These are phyloP conservation scores for Termitomyces sp. DNA, from an alignment of 768 basidiomycete species.

Conservation along the genomic window DNA sequence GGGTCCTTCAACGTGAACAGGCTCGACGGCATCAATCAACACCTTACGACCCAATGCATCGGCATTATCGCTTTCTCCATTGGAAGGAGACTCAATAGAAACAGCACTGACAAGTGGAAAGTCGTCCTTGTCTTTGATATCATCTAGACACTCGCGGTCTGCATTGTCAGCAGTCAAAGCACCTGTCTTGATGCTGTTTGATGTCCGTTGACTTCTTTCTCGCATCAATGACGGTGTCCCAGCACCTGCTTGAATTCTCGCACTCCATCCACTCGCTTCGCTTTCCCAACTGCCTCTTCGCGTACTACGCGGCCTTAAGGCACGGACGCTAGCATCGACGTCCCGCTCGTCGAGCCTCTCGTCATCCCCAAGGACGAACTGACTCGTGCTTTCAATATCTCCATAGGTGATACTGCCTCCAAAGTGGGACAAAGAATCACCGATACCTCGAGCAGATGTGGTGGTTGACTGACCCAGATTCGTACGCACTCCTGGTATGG, in stretches of 20 bases:
- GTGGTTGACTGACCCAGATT: conserved; percentile 39
- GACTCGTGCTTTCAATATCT: conserved; percentile 65
- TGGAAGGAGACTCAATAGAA: conserved; percentile 3
- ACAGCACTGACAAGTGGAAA: conserved; percentile 1
- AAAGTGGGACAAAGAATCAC: conserved; percentile 68
- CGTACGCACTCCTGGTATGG: conserved; percentile 50
- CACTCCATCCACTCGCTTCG: conserved; percentile 85
- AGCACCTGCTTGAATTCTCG: conserved; percentile 46
- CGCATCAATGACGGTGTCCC: conserved; percentile 40
- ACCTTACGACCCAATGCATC: conserved; percentile 5
- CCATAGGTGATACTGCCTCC: conserved; percentile 52
- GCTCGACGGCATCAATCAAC: conserved; percentile 11
- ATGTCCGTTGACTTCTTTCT: conserved; percentile 57
- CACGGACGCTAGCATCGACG: conserved; percentile 82
- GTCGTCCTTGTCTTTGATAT: conserved; percentile 19
- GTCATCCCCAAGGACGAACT: conserved; percentile 62
- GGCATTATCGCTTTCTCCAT: conserved; percentile 1
- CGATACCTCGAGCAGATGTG: conserved; percentile 47
- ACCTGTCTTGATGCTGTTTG: conserved; percentile 56
- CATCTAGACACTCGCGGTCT: conserved; percentile 22
- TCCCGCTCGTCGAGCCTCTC: conserved; percentile 64
- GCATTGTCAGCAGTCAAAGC: conserved; percentile 45
- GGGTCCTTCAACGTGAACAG: neutral
- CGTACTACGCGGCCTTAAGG: conserved; percentile 82
- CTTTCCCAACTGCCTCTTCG: conserved; percentile 91